phyloP scores from a whole-genome alignment of 1,284 basidiomycete species.

The Leccinum pseudoinsigne region DNA sequence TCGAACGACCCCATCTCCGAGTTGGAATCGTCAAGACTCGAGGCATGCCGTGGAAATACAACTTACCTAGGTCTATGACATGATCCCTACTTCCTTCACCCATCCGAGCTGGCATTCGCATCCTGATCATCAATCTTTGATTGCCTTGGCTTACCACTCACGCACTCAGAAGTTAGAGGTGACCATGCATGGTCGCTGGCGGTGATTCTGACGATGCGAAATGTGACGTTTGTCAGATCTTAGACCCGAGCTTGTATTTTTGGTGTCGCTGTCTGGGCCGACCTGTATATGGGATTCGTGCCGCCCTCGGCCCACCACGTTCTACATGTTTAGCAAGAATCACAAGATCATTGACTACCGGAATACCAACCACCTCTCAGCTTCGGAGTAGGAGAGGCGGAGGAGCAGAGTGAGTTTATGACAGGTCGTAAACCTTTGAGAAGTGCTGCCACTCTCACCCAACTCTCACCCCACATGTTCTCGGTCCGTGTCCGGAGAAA shows the following conservation, averaged over 20 bases:
- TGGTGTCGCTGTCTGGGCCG: neutral
- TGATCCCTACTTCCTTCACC: neutral
- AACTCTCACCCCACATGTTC: no score
- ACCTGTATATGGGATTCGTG: neutral
- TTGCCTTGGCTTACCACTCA: neutral
- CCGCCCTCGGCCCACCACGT: neutral
- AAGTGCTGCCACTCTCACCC: no score
- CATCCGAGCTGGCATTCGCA: neutral
- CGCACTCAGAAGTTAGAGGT: neutral
- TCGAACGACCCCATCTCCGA: neutral
- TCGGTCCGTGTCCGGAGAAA: neutral
- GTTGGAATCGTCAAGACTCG: neutral
- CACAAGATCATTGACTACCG: neutral
- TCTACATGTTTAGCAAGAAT: neutral
- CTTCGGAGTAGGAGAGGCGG: neutral
- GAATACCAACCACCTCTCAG: neutral
- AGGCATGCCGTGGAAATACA: neutral
- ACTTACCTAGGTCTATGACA: neutral
- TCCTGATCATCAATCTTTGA: neutral
- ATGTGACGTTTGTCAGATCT: neutral
- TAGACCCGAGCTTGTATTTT: neutral
- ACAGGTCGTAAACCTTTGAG: no score
- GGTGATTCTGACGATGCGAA: neutral
- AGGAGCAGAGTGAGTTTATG: neutral
- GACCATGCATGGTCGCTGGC: neutral